These are phyloP conservation scores for Rosa persica DNA, from an alignment of 306 rosid genomes.

Conservation along the genomic window DNA sequence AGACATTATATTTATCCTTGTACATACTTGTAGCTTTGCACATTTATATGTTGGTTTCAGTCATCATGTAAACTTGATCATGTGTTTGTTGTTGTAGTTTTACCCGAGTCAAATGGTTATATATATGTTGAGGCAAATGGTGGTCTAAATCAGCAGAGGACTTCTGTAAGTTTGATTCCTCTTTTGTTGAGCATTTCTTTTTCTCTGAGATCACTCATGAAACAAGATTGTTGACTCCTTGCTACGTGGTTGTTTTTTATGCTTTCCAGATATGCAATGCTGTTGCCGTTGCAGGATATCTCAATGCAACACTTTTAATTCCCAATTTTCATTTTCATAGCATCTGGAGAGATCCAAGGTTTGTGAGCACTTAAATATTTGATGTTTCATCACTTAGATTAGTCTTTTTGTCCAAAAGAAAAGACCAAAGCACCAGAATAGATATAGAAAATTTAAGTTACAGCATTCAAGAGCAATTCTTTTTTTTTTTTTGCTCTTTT, in stretches of 20 bases:
- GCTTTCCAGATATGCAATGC: conserved; percentile 87
- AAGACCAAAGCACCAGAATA: background rate
- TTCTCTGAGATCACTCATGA: conserved; percentile 21
- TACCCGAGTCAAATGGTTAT: conserved; percentile 91
- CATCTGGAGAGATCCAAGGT: conserved; percentile 99
- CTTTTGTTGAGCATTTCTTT: conserved; percentile 12
- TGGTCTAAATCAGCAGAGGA: conserved; percentile 94
- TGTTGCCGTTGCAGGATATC: conserved; percentile 97
- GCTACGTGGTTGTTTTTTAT: conserved; percentile 31
- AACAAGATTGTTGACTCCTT: conserved; percentile 25
- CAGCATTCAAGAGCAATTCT: background rate
- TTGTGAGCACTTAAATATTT: conserved; percentile 27
- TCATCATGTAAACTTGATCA: conserved; percentile 1
- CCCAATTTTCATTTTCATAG: conserved; percentile 97
- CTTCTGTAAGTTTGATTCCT: conserved; percentile 68
- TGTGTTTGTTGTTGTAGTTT: conserved; percentile 41
- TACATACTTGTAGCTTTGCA: background rate
- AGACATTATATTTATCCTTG: background rate
- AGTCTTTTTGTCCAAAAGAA: background rate
- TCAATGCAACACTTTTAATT: conserved; percentile 92
- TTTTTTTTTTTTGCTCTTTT: background rate
- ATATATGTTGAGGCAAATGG: conserved; percentile 96
- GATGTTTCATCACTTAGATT: background rate
- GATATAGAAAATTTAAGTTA: background rate
- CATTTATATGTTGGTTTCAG: background rate